phyloP scores from a whole-genome alignment of 2,329 filamentous ascomycete species.

The Fusarium concolor region DNA sequence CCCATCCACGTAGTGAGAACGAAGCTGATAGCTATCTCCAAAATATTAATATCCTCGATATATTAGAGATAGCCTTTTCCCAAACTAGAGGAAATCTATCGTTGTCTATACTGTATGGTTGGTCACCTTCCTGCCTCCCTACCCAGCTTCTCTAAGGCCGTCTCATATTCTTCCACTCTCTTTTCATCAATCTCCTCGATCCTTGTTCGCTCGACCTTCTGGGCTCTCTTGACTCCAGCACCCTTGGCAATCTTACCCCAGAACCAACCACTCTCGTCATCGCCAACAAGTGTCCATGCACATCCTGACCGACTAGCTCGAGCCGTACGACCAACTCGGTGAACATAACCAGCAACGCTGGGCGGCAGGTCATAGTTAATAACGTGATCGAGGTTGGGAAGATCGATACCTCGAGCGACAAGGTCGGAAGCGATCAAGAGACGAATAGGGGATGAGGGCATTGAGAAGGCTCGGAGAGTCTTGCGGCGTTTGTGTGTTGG shows the following conservation, averaged over 20 bases:
- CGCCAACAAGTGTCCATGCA: slow-evolving; percentile 88
- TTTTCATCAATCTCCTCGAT: slow-evolving; percentile 62
- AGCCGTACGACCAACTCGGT: slow-evolving; percentile 91
- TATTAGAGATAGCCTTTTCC: not conserved
- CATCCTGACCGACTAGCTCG: slow-evolving; percentile 79
- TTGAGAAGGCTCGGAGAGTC: slow-evolving; percentile 74
- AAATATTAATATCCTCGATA: not conserved
- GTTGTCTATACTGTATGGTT: slow-evolving; percentile 12
- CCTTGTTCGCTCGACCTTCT: slow-evolving; percentile 61
- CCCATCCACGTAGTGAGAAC: too few relatives aligned
- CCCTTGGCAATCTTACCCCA: slow-evolving; percentile 81
- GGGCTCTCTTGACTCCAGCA: slow-evolving; percentile 58
- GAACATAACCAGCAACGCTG: slow-evolving; percentile 85
- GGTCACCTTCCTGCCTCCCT: slow-evolving; percentile 63
- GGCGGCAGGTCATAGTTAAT: slow-evolving; percentile 94
- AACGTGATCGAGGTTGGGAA: slow-evolving; percentile 82
- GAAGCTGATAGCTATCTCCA: not conserved
- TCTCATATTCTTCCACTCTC: slow-evolving; percentile 61
- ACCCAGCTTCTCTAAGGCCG: slow-evolving; percentile 71
- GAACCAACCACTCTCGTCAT: slow-evolving; percentile 91
- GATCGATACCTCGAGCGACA: slow-evolving; percentile 90
- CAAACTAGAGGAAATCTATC: slow-evolving; percentile 10
- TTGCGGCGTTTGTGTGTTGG: slow-evolving; percentile 77
- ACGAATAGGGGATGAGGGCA: slow-evolving; percentile 72
- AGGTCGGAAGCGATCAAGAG: slow-evolving; percentile 92